A percentile compares a stretch with the other conserved stretches of the same genome.
Conservation (phyloP, 2,329 filamentous ascomycete species). For the Pestalotiopsis fici region DNA sequence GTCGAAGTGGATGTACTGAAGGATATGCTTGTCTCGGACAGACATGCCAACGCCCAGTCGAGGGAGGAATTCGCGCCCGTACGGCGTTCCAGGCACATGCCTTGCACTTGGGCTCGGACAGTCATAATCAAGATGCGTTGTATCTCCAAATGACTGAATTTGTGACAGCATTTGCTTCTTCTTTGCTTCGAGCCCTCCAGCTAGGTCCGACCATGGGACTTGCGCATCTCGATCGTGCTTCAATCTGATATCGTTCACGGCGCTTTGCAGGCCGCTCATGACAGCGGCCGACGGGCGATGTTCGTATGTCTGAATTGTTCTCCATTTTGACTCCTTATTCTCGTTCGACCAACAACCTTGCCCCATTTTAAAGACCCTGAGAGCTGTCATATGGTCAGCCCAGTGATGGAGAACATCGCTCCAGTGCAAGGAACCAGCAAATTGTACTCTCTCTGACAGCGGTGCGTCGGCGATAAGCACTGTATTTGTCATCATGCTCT, state of each 20-base stretch:
- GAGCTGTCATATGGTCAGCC: background rate
- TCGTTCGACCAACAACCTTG: too few relatives aligned
- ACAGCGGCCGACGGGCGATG: too few relatives aligned
- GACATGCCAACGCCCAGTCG: background rate
- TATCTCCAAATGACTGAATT: background rate
- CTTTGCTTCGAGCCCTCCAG: too few relatives aligned
- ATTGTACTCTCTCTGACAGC: background rate
- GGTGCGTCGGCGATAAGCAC: background rate
- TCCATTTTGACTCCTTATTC: too few relatives aligned
- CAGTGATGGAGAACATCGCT: constrained; percentile 6
- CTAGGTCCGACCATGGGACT: too few relatives aligned
- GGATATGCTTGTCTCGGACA: background rate
- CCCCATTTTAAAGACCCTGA: too few relatives aligned
- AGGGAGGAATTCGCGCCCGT: background rate
- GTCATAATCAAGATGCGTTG: constrained; percentile 10
- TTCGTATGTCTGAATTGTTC: too few relatives aligned
- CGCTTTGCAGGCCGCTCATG: too few relatives aligned
- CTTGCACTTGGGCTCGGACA: constrained; percentile 4
- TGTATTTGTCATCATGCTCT: background rate
- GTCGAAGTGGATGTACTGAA: constrained; percentile 9
- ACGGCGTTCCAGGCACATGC: background rate
- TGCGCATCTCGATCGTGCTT: too few relatives aligned
- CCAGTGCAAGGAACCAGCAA: constrained; percentile 10
- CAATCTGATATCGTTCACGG: too few relatives aligned
- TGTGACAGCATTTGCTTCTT: too few relatives aligned